Percentiles rank a stretch among this genome's conserved stretches.
These are phyloP conservation scores for Eucalyptus tenuipes DNA, from an alignment of 345 rosid genomes.

Conservation along the genomic window DNA sequence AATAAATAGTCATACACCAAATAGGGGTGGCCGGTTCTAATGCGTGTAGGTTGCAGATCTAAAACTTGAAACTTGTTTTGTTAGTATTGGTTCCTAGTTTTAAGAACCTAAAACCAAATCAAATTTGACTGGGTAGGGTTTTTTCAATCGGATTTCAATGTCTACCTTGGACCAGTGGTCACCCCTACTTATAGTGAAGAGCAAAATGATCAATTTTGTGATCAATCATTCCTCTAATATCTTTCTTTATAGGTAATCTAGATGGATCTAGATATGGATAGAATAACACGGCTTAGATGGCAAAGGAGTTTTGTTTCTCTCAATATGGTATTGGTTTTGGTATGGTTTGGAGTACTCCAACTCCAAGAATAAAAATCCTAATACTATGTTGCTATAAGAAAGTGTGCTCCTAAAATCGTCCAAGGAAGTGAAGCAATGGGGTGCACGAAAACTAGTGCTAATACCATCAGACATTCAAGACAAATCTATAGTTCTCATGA, in stretches of 20 bases:
- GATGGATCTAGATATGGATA: background rate
- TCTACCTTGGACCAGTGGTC: background rate
- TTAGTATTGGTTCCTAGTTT: no score
- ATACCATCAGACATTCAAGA: accelerated
- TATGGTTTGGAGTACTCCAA: background rate
- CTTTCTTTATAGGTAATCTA: background rate
- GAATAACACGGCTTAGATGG: background rate
- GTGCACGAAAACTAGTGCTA: accelerated
- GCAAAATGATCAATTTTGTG: background rate
- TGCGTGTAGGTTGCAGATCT: no score
- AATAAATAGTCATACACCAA: background rate
- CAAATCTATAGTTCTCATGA: accelerated
- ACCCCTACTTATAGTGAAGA: background rate
- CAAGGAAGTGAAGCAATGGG: background rate
- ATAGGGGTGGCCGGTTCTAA: accelerated
- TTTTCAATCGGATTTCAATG: accelerated
- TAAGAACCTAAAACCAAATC: no score
- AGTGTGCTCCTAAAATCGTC: background rate
- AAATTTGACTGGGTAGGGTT: no score
- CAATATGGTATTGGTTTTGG: background rate
- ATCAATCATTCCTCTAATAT: background rate
- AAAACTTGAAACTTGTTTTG: no score
- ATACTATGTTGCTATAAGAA: background rate
- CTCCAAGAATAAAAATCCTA: background rate
- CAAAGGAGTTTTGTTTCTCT: background rate